Evolutionary conservation across 495 filamentous ascomycete genomes (phyloP).

Genomic region (Pyrenula massariospora): DNA sequence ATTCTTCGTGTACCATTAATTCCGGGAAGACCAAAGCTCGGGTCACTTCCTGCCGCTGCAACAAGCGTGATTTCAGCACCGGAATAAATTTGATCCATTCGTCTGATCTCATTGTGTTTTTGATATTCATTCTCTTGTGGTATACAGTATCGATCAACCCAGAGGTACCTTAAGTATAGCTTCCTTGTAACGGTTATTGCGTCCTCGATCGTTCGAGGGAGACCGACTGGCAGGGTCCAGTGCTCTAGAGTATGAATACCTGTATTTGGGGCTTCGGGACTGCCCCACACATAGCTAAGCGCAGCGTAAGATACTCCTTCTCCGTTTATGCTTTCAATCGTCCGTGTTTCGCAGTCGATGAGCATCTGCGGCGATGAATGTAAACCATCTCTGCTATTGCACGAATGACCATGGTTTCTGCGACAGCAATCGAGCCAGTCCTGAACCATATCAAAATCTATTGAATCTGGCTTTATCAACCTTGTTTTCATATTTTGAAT

Average conservation of each 20-base stretch:
- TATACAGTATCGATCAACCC: constrained; percentile 7
- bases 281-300: neutral
- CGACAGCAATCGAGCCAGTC: neutral
- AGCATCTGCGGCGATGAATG: neutral
- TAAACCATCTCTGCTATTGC: neutral
- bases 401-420: neutral
- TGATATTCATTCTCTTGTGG: constrained; percentile 7
- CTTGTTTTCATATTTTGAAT: neutral
- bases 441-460: neutral
- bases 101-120: constrained; percentile 3
- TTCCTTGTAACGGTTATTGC: constrained; percentile 6
- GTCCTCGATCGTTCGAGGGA: constrained; percentile 8
- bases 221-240: neutral
- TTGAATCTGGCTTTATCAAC: neutral
- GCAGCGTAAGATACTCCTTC: neutral
- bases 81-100: constrained; percentile 16
- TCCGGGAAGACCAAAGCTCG: constrained; percentile 12
- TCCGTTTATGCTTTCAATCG: neutral
- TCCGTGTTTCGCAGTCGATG: neutral
- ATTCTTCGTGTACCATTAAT: constrained; percentile 1
- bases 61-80: constrained; percentile 15
- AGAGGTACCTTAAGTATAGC: constrained; percentile 7
- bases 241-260: neutral
- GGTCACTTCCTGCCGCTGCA: constrained; percentile 6
- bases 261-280: neutral